Conservation (phyloP, 2,329 filamentous ascomycete species). For the Cladosporium velox region DNA sequence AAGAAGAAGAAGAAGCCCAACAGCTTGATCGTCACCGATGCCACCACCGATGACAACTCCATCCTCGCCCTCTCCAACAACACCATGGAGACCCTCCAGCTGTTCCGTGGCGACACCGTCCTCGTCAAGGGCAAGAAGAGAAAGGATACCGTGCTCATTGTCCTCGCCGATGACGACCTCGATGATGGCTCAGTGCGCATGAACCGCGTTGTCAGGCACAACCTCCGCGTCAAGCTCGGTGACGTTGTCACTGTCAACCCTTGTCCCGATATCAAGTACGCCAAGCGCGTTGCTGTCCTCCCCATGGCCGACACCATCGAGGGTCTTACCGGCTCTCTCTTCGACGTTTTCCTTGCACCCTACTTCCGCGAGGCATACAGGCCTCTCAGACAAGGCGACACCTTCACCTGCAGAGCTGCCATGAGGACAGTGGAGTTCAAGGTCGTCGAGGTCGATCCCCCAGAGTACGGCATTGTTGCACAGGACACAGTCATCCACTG, state of each 20-base stretch:
- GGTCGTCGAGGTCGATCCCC: conserved; percentile 96
- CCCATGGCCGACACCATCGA: conserved; percentile 98
- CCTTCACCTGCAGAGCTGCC: conserved; percentile 95
- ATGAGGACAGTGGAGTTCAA: conserved; percentile 99
- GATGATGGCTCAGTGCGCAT: conserved; percentile 96
- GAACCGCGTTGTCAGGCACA: conserved; percentile 98
- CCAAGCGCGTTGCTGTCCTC: conserved; percentile 97
- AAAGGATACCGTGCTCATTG: conserved; percentile 97
- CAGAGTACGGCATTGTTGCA: conserved; percentile 97
- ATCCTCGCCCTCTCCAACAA: conserved; percentile 98
- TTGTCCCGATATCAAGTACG: conserved; percentile 99
- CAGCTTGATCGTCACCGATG: conserved; percentile 97
- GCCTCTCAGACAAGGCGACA: conserved; percentile 93
- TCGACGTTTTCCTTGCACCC: conserved; percentile 97
- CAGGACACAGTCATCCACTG: conserved; percentile 99
- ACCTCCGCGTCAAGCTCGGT: conserved; percentile 96
- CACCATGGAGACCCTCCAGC: conserved; percentile 96
- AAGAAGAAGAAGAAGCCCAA: conserved; percentile 99
- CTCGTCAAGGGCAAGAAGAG: conserved; percentile 99
- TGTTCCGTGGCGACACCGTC: conserved; percentile 98
- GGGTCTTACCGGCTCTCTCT: conserved; percentile 94
- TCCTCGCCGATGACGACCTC: conserved; percentile 94
- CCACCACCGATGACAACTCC: conserved; percentile 98
- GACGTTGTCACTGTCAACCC: conserved; percentile 97
- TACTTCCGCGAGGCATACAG: conserved; percentile 99